Conservation (phyloP, 768 basidiomycete species). For the Steccherinum ochraceum region DNA sequence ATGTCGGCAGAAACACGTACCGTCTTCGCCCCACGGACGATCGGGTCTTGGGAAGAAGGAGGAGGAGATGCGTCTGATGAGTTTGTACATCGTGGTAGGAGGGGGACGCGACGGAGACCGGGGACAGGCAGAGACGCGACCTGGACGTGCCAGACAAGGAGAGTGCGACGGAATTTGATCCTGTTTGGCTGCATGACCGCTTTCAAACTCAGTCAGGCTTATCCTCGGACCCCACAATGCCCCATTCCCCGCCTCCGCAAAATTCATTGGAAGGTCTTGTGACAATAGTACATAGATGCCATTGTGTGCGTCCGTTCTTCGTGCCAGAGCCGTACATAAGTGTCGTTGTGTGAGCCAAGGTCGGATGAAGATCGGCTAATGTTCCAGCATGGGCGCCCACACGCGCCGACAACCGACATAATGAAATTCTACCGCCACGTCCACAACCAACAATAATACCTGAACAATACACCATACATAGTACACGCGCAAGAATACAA, state of each 20-base stretch:
- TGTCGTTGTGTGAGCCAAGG: no score
- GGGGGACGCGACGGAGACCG: neutral
- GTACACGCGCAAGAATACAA: no score
- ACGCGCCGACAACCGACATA: no score
- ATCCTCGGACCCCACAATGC: neutral
- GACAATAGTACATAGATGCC: no score
- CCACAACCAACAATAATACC: neutral
- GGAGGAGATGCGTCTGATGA: conserved; percentile 66
- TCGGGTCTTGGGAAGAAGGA: conserved; percentile 66
- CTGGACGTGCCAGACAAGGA: neutral
- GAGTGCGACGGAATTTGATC: neutral
- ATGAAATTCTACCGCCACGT: neutral
- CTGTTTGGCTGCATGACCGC: neutral
- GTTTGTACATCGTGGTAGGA: conserved; percentile 47
- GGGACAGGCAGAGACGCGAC: neutral
- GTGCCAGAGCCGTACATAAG: no score
- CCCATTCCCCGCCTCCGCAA: neutral
- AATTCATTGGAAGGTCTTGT: neutral
- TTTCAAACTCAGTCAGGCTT: neutral
- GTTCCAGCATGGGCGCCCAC: neutral
- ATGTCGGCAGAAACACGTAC: conserved; percentile 44
- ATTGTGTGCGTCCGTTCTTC: no score
- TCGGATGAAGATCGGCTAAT: no score
- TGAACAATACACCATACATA: neutral
- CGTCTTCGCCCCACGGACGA: conserved; percentile 73